Base-by-base conservation (phyloP, 345 rosid species). In the Hypericum perforatum region DNA sequence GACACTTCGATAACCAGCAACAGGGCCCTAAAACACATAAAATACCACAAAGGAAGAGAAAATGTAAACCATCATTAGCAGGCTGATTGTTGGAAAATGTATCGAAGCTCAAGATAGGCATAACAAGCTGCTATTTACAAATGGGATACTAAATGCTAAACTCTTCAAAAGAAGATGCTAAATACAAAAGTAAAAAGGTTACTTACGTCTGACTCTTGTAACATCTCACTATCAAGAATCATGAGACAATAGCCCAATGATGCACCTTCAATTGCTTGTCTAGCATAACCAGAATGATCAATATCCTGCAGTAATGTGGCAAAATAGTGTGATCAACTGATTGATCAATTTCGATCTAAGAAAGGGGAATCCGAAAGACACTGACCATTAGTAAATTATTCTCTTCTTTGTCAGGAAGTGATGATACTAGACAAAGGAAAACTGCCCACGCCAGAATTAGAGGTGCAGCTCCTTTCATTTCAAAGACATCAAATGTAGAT, bases 361-460 rank as follows among this genome's bases (percentile, higher is more conserved):
- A 36, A 39, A 16, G 13, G 55, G 43, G 56, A 46, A 39, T 39
- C 12, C 13, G 10, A 57, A 47, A 40, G 68, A 12, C 48, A 61
- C 76, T 59, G 65, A 88, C 96, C 88, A 63, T 74, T 69, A 88
- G 62, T 56, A 71, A 66, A 65, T 57, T 64, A 73, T 45, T 68
- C 51, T 81, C 86, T 71, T 83, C 96, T 65, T 73, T 74, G 53
- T 72, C 81, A 48, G 86, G 89, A 57, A 92, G 88, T 15, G 96
- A 87, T 32, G 80, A 69, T 53, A 88, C 59, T 58, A 92, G 90
- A 78, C 94, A 82, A 62, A 92, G 75, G 68, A 81, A 92, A 42
- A 83, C 95, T 10, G 96, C 98, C 98, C 98, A 92, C 43, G 95
- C 70, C 57, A 87, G 82, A 64, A 87, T 57, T 37, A 92, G 71